A percentile compares a stretch with the other conserved stretches of the same genome.
phyloP scores from a whole-genome alignment of 257 asterid genomes.

The Rehmannia glutinosa region DNA sequence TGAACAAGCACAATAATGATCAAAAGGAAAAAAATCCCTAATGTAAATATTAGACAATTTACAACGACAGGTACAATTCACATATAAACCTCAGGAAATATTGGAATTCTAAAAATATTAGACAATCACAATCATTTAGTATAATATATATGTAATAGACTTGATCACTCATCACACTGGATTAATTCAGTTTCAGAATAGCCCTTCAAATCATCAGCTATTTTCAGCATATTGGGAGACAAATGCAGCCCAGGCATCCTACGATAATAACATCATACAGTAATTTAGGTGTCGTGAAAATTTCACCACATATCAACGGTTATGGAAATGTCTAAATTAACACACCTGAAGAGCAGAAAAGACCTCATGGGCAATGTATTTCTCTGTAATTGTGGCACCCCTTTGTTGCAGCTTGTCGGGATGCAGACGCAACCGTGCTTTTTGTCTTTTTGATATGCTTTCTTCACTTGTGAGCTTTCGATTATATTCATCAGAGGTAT shows the following conservation, averaged over 20 bases:
- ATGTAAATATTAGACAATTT: no score
- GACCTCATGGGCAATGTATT: constrained; percentile 58
- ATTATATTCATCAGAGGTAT: constrained; percentile 34
- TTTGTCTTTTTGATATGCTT: constrained; percentile 82
- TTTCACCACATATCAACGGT: no score
- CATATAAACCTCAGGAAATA: no score
- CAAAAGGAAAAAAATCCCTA: no score
- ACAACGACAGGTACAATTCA: no score
- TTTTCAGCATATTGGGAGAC: constrained; percentile 24
- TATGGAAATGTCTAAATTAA: neutral
- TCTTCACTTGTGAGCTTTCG: constrained; percentile 57
- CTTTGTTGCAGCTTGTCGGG: constrained; percentile 87
- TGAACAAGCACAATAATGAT: no score
- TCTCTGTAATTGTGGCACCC: constrained; percentile 60
- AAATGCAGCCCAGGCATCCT: constrained; percentile 80
- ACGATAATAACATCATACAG: neutral
- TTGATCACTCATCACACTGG: no score
- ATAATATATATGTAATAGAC: no score
- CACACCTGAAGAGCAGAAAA: constrained; percentile 65
- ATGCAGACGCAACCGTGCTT: constrained; percentile 66
- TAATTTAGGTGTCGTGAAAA: neutral
- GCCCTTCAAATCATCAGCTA: no score
- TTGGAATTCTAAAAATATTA: no score
- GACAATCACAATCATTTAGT: no score
- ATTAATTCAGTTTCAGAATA: no score